Percentiles rank a stretch among this genome's conserved stretches.
Conservation (phyloP, 1,284 basidiomycete species). For the Pascua guehoae region DNA sequence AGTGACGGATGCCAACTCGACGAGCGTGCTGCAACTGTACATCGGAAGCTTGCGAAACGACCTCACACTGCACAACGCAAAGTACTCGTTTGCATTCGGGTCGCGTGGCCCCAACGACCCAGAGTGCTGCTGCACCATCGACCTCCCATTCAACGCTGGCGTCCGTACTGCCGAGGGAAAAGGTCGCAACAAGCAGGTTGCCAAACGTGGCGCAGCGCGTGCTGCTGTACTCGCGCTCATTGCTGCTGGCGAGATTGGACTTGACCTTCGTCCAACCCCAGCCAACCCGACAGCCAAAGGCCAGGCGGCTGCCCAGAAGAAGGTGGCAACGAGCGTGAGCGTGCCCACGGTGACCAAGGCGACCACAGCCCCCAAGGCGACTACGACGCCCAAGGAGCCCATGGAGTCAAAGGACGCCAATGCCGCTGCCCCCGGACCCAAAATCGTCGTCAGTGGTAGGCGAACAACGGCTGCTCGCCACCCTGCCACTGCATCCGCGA, state of each 20-base stretch:
- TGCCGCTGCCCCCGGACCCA: no score
- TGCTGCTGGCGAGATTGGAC: conserved; percentile 21
- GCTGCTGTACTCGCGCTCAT: conserved; percentile 18
- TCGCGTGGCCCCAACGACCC: neutral
- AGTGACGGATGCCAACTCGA: conserved; percentile 1
- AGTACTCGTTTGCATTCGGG: neutral
- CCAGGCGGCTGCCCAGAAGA: neutral
- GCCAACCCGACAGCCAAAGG: conserved; percentile 7
- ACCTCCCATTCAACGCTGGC: neutral
- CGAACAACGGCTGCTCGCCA: no score
- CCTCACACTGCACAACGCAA: conserved; percentile 2
- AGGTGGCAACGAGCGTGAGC: no score
- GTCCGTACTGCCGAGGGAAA: no score
- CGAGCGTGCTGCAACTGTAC: conserved; percentile 1
- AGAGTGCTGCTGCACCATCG: neutral
- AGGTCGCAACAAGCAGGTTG: neutral
- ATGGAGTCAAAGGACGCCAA: no score
- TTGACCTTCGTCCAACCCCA: conserved; percentile 17
- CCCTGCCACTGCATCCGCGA: no score
- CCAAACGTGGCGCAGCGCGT: conserved; percentile 18
- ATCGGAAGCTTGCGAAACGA: conserved; percentile 6
- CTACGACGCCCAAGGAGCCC: no score
- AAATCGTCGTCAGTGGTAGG: no score
- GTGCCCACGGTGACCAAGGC: no score
- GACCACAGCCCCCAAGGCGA: no score